These are phyloP conservation scores for Mychonastes homosphaera DNA, from an alignment of 139 green algal genomes.

Conservation along the genomic window DNA sequence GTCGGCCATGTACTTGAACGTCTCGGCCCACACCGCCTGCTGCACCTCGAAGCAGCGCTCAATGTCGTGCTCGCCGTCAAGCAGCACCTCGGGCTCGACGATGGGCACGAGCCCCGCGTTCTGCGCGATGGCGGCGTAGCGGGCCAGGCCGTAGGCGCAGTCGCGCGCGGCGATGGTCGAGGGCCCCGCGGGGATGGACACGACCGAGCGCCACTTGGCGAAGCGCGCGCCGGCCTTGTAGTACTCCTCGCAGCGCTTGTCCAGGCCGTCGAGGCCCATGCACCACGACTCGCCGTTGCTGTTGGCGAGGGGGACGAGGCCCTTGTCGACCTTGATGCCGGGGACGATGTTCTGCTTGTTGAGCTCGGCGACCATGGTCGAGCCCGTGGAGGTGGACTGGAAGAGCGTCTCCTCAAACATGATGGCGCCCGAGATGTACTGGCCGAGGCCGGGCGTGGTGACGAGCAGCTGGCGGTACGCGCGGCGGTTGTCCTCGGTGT, in stretches of 20 bases:
- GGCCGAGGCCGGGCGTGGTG: slow-evolving; percentile 74
- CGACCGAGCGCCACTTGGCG: slow-evolving; percentile 90
- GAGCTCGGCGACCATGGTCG: slow-evolving; percentile 77
- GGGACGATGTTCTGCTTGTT: slow-evolving; percentile 71
- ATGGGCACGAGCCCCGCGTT: slow-evolving; percentile 90
- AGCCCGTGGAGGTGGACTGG: slow-evolving; percentile 73
- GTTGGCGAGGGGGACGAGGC: slow-evolving; percentile 84
- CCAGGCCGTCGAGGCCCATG: slow-evolving; percentile 92
- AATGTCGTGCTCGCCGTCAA: slow-evolving; percentile 77
- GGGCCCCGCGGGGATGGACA: slow-evolving; percentile 79
- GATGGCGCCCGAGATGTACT: slow-evolving; percentile 89
- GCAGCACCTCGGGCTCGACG: slow-evolving; percentile 97
- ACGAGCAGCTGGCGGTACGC: slow-evolving; percentile 93
- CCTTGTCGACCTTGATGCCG: slow-evolving; percentile 96
- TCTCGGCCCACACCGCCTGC: slow-evolving; percentile 84
- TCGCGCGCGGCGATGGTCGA: slow-evolving; percentile 73
- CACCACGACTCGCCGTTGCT: slow-evolving; percentile 84
- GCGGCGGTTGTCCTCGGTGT: slow-evolving; percentile 97
- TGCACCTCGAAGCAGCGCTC: slow-evolving; percentile 84
- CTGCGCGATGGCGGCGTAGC: slow-evolving; percentile 95
- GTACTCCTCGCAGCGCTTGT: slow-evolving; percentile 84
- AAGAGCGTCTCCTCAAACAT: slow-evolving; percentile 99
- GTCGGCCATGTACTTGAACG: slow-evolving; percentile 98
- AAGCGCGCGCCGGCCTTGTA: slow-evolving; percentile 97
- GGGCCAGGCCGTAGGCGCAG: slow-evolving; percentile 92